Evolutionary conservation across 2,329 filamentous ascomycete genomes (phyloP), one percentile per base, ranked within the genome.

Genomic region (Zasmidium cellare): DNA sequence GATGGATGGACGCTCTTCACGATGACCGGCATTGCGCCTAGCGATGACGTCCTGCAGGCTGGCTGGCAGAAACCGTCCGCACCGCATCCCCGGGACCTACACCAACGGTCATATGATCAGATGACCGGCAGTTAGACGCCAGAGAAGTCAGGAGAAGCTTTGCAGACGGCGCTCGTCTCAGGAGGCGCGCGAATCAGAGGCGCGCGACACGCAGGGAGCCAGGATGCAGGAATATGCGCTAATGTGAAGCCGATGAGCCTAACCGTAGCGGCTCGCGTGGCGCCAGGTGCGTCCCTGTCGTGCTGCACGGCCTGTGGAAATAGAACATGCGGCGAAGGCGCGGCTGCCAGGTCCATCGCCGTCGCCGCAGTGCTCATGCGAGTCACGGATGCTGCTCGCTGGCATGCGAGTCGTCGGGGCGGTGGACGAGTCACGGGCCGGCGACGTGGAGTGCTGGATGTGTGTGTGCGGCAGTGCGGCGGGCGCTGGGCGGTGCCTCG

Each of bases 71-170:
- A 35, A 38, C 49, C 31, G 35, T 41, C 50, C 46, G 31, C n/a
- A 53, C 50, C 55, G 41, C 50, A 28, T 49, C 24, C 44, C 50
- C 45, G 55, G 55, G n/a, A n/a, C n/a, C n/a, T 45, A 53, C 49
- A n/a, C 25, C 48, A 46, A 14, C 44, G 46, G 46, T 58, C 56
- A 58, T 51, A 35, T 53, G 51, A 53, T 58, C 56, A 58, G 47
- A 35, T 53, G 51, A 53, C 46, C 38, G 56, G 47, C 28, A 54
- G n/a, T 41, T 51, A 20, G 51, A 41, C 56, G 28, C 51, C 47
- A 38, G 28, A 54, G 55, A 57, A 24, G 51, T 51, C 56, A 58
- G 56, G 56, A 54, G 56, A 58, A 58, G 56, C 56, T 57, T 54
- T 47, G 14, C 3, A n/a, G 45, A 49, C 49, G 45, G 47, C 31